Base-by-base conservation (phyloP, 1,284 basidiomycete species). In the Lentinus polychrous region DNA sequence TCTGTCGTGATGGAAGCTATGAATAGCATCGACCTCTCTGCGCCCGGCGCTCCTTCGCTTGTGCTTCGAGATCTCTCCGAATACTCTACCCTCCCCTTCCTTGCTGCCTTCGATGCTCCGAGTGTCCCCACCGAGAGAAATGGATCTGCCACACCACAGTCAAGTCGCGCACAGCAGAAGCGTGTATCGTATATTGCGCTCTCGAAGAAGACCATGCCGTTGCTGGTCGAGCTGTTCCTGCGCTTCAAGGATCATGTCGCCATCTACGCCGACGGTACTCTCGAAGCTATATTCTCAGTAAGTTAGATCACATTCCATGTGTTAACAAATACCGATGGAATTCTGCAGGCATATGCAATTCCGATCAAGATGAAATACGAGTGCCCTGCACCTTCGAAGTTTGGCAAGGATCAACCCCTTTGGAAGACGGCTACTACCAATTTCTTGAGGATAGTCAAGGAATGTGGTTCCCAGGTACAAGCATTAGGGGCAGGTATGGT, bases 351-450 rank as follows among this genome's bases (percentile, higher is more conserved):
- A 0, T 92, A 90, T 57, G 80, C 88, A 1, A 84, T 95, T 31
- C 93, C 94, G 0, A 83, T 97, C 63, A 93, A 93, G 63, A 71
- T 98, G 53, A 95, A 94, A 66, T 96, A 97, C 57, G 91, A 94
- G 40, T 96, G 94, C 62, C 94, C 94, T 0, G 70, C 86, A 0
- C 76, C 94, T 0, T 92, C 85, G 38, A 92, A 86, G 62, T 90
- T 82, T 59, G 90, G 89, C 1, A 82, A 87, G 46, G 92, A 92
- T 60, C 67, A 65, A n/a, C 91, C 92, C 0, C 67, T 96, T 7
- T 96, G 93, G 94, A 93, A 92, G 66, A 93, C 90, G 0, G 92
- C 91, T 2, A 86, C 87, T 8, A 79, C 72, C 3, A 79, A 74
- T 57, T 87, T 90, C 63, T 66, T 90, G 55, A 70, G 70, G 12